These are phyloP conservation scores for Sclerotinia trifoliorum DNA, from an alignment of 2,329 filamentous ascomycete species.

Conservation along the genomic window DNA sequence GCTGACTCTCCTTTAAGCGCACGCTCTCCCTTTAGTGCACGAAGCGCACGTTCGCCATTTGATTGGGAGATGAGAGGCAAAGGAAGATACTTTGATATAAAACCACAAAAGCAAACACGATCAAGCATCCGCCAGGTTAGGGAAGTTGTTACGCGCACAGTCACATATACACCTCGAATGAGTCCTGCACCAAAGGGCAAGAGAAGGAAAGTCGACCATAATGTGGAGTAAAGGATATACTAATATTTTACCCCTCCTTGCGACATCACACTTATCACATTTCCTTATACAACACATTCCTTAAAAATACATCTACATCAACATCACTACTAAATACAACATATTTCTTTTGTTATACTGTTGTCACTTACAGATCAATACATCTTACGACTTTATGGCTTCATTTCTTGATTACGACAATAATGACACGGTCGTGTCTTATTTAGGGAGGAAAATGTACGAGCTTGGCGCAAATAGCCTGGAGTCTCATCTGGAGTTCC, in stretches of 20 bases:
- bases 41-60: constrained; percentile 64
- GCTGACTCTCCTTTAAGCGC: constrained; percentile 56
- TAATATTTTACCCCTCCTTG: constrained; percentile 7
- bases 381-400: constrained; percentile 35
- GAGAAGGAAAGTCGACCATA: constrained; percentile 66
- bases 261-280: constrained; percentile 4
- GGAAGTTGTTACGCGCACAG: constrained; percentile 90
- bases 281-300: background rate
- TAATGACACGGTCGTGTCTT: constrained; percentile 21
- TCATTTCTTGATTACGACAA: constrained; percentile 36
- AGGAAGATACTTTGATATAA: constrained; percentile 59
- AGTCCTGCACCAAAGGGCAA: constrained; percentile 91
- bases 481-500: constrained; percentile 22
- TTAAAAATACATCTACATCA: constrained; percentile 18
- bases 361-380: constrained; percentile 14
- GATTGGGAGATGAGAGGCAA: constrained; percentile 76
- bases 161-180: constrained; percentile 85
- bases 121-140: constrained; percentile 70
- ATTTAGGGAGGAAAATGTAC: constrained; percentile 22
- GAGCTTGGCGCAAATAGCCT: constrained; percentile 18
- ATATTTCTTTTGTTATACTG: constrained; percentile 15
- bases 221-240: constrained; percentile 40
- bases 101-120: constrained; percentile 54
- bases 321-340: constrained; percentile 15
- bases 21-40: constrained; percentile 72